Conservation (phyloP, 1,284 basidiomycete genomes). For the Ustilago cynodontis region DNA sequence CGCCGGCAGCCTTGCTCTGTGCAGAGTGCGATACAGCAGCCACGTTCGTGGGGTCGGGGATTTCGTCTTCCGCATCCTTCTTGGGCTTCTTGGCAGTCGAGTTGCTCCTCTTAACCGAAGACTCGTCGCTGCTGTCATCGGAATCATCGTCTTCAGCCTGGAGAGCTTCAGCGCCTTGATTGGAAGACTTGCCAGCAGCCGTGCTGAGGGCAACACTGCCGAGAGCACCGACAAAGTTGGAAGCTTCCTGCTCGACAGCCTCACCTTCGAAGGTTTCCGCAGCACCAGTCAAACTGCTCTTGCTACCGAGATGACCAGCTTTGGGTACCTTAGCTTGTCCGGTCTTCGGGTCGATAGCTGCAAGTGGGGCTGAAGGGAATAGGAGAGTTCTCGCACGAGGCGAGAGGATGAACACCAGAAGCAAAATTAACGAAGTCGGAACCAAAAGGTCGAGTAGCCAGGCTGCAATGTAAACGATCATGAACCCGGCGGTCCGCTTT, state of each 20-base stretch:
- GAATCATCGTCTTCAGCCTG: conserved; percentile 25
- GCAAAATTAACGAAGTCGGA: conserved; percentile 62
- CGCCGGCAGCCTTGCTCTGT: conserved; percentile 69
- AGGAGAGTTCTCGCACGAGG: conserved; percentile 72
- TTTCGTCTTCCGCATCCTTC: conserved; percentile 40
- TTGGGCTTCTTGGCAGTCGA: conserved; percentile 24
- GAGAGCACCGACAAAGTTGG: conserved; percentile 71
- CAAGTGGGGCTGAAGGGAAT: conserved; percentile 74
- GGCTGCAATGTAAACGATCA: conserved; percentile 47
- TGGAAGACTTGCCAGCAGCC: conserved; percentile 70
- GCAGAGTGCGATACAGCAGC: conserved; percentile 65
- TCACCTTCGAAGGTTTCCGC: conserved; percentile 72
- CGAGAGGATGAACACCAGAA: conserved; percentile 72
- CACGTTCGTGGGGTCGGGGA: conserved; percentile 70
- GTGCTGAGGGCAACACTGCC: conserved; percentile 71
- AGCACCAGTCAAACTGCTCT: conserved; percentile 54
- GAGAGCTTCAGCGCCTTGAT: conserved; percentile 11
- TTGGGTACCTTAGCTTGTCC: conserved; percentile 64
- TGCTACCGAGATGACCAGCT: conserved; percentile 64
- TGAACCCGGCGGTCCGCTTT: conserved; percentile 72
- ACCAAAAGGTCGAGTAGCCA: conserved; percentile 45
- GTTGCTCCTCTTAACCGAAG: conserved; percentile 24
- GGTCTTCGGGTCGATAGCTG: conserved; percentile 68
- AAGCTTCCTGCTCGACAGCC: conserved; percentile 72
- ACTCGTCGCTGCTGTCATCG: conserved; percentile 20